Conservation (phyloP, 2,329 filamentous ascomycete species). For the Ilyonectria destructans region DNA sequence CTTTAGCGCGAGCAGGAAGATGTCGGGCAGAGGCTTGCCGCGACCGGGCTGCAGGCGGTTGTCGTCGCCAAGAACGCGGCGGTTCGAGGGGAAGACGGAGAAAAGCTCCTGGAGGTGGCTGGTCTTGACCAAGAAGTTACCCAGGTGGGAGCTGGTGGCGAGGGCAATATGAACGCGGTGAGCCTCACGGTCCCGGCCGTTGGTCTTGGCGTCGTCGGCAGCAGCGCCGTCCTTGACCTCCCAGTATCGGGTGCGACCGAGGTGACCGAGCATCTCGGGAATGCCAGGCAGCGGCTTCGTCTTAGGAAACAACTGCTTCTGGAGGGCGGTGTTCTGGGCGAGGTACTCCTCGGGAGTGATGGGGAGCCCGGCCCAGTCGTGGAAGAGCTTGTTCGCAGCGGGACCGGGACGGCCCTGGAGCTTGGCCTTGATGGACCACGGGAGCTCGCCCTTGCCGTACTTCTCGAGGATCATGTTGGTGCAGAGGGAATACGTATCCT, state of each 20-base stretch:
- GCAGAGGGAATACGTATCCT: constrained; percentile 89
- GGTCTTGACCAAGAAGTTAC: constrained; percentile 86
- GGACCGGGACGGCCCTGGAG: constrained; percentile 75
- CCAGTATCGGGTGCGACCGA: constrained; percentile 70
- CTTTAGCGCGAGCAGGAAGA: constrained; percentile 89
- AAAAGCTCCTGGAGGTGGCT: constrained; percentile 72
- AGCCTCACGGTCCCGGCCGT: constrained; percentile 41
- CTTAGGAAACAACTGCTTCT: constrained; percentile 80
- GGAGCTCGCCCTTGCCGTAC: constrained; percentile 82
- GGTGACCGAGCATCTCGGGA: constrained; percentile 73
- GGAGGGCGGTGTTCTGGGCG: constrained; percentile 72
- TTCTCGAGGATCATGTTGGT: constrained; percentile 87
- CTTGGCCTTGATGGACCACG: constrained; percentile 95
- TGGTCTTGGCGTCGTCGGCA: constrained; percentile 39
- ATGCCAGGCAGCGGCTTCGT: constrained; percentile 88
- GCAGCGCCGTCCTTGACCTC: constrained; percentile 54
- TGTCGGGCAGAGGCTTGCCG: constrained; percentile 97
- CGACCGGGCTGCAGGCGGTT: constrained; percentile 80
- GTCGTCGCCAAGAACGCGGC: constrained; percentile 90
- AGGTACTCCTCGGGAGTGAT: constrained; percentile 80
- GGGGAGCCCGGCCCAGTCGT: constrained; percentile 89
- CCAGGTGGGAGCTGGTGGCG: constrained; percentile 83
- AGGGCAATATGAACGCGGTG: constrained; percentile 83
- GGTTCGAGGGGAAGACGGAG: constrained; percentile 76
- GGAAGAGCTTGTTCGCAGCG: constrained; percentile 70